These are phyloP conservation scores for Lophiotrema nucula DNA, from an alignment of 495 filamentous ascomycete genomes.

Conservation along the genomic window DNA sequence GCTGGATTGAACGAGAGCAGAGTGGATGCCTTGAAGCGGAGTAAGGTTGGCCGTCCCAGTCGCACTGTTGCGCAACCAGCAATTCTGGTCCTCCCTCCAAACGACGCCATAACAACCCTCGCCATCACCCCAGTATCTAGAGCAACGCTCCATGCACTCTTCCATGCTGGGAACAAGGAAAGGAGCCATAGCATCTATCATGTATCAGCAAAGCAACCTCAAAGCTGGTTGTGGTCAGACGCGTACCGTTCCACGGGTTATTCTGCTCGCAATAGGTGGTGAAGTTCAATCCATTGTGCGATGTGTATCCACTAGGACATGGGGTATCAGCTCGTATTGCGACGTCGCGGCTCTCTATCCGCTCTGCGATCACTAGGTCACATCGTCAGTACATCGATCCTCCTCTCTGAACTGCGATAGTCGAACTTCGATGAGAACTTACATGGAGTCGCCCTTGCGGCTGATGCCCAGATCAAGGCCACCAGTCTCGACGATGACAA, in stretches of 20 bases:
- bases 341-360: neutral
- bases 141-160: conserved; percentile 28
- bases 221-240: neutral
- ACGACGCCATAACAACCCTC: conserved; percentile 28
- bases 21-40: conserved; percentile 1
- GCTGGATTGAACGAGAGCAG: conserved; percentile 5
- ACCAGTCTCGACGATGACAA: neutral
- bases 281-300: conserved; percentile 25
- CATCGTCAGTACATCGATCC: neutral
- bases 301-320: conserved; percentile 5
- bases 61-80: conserved; percentile 18
- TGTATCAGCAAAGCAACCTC: neutral
- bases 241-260: conserved; percentile 9
- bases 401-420: neutral
- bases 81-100: conserved; percentile 12
- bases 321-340: neutral
- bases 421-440: neutral
- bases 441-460: conserved; percentile 10
- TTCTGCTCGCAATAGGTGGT: conserved; percentile 20
- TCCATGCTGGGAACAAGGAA: conserved; percentile 17
- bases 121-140: conserved; percentile 22
- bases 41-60: neutral
- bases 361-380: conserved; percentile 3
- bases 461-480: conserved; percentile 1
- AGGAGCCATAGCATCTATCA: neutral